Conservation (phyloP, 129 eudicot genomes). For the Flaveria ramosissima region DNA sequence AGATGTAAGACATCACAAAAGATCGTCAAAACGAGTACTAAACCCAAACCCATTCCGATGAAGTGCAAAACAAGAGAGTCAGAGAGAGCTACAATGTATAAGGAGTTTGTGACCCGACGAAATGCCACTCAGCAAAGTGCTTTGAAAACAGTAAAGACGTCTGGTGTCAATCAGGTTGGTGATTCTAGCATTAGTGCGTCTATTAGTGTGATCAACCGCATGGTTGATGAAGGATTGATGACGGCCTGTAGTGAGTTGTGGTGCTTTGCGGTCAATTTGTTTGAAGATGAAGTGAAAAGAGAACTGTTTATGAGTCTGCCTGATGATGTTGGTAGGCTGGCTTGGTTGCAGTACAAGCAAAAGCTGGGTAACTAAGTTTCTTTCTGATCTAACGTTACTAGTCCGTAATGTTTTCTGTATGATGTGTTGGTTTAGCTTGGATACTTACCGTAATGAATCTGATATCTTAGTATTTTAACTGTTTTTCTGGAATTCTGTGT, state of each 20-base stretch:
- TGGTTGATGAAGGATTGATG: conserved; percentile 20
- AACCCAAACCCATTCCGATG: background rate
- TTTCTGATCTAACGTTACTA: background rate
- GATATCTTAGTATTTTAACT: background rate
- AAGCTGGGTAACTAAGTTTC: background rate
- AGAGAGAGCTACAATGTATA: background rate
- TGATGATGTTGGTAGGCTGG: conserved; percentile 22
- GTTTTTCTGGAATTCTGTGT: background rate
- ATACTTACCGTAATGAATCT: background rate
- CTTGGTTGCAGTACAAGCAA: conserved; percentile 13
- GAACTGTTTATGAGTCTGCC: conserved; percentile 6
- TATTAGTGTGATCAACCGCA: conserved; percentile 14
- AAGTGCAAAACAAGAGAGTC: conserved; percentile 11
- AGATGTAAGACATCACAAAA: background rate
- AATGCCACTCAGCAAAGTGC: background rate
- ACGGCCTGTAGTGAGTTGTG: background rate
- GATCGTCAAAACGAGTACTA: background rate
- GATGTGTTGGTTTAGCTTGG: background rate
- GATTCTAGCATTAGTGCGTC: background rate
- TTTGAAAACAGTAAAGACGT: background rate
- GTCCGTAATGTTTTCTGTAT: background rate
- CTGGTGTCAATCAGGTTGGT: background rate
- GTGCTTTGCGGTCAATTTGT: conserved; percentile 23
- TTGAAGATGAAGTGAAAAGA: conserved; percentile 23
- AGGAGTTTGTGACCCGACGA: conserved; percentile 9